These are phyloP conservation scores for Aspergillus thermomutatus DNA, from an alignment of 2,329 filamentous ascomycete species.

Conservation along the genomic window DNA sequence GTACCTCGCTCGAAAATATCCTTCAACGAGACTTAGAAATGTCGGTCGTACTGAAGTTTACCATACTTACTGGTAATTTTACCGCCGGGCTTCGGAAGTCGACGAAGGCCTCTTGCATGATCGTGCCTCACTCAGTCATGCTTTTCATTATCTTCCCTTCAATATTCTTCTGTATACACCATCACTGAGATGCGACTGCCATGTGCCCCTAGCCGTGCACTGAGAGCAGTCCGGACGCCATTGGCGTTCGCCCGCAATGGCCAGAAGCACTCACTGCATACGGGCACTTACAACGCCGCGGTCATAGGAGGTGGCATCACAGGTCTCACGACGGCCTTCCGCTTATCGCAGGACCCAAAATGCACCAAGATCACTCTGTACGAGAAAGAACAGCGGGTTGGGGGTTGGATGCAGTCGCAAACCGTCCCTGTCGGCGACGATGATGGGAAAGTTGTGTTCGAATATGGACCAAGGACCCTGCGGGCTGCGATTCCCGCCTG, in stretches of 20 bases:
- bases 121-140: not conserved
- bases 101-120: not conserved
- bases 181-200: conserved; percentile 26
- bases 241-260: conserved; percentile 13
- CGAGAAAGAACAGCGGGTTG: conserved; percentile 66
- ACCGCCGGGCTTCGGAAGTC: conserved; percentile 1
- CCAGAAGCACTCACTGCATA: conserved; percentile 19
- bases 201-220: conserved; percentile 20
- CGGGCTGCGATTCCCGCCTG: conserved; percentile 58
- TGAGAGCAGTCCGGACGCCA: conserved; percentile 17
- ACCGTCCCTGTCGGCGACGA: conserved; percentile 48
- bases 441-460: conserved; percentile 68
- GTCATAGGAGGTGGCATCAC: conserved; percentile 80
- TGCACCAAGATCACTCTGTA: conserved; percentile 74
- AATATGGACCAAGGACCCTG: conserved; percentile 78
- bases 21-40: not conserved
- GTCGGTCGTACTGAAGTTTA: not conserved
- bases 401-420: conserved; percentile 79
- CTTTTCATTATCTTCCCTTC: not conserved
- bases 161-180: not conserved
- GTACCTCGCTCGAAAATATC: not conserved
- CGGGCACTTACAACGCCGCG: conserved; percentile 50
- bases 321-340: conserved; percentile 74
- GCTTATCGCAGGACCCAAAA: conserved; percentile 66
- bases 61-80: not conserved